phyloP scores from a whole-genome alignment of 768 basidiomycete species.

The Lyophyllum shimeji region DNA sequence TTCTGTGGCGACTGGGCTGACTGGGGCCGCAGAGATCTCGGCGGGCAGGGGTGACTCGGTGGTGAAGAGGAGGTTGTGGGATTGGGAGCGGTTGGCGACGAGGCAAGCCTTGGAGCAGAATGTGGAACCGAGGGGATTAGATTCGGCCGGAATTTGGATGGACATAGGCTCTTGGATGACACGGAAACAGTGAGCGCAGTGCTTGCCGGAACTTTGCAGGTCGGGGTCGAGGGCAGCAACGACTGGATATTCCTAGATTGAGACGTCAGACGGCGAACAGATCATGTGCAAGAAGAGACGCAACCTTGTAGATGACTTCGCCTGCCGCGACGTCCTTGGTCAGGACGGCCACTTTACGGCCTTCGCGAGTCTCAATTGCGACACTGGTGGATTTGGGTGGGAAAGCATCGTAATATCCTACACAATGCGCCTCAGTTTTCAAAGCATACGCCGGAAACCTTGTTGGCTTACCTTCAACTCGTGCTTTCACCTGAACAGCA shows the following conservation, averaged over 20 bases:
- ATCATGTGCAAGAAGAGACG: not conserved
- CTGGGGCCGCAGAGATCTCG: constrained; percentile 30
- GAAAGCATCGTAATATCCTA: constrained; percentile 79
- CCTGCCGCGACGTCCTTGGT: constrained; percentile 68
- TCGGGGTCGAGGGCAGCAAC: constrained; percentile 72
- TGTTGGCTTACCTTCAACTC: constrained; percentile 71
- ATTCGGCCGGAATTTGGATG: constrained; percentile 39
- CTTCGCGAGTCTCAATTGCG: constrained; percentile 45
- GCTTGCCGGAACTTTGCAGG: constrained; percentile 61
- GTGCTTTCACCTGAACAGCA: constrained; percentile 54
- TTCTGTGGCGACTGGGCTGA: constrained; percentile 32
- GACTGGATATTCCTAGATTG: constrained; percentile 68
- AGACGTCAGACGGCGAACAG: constrained; percentile 1
- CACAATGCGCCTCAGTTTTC: constrained; percentile 14
- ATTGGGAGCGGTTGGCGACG: constrained; percentile 52
- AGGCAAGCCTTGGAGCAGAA: constrained; percentile 79
- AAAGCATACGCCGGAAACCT: constrained; percentile 4
- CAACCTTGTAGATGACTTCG: constrained; percentile 76
- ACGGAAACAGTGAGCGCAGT: constrained; percentile 77
- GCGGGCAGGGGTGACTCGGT: constrained; percentile 60
- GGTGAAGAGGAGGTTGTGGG: constrained; percentile 71
- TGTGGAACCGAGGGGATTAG: constrained; percentile 53
- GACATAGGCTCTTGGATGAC: constrained; percentile 45
- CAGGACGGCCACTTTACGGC: constrained; percentile 58
- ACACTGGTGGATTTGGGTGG: constrained; percentile 75